Evolutionary conservation across 352 stramenopile species (phyloP).

Genomic region (Pythium aquatile): DNA sequence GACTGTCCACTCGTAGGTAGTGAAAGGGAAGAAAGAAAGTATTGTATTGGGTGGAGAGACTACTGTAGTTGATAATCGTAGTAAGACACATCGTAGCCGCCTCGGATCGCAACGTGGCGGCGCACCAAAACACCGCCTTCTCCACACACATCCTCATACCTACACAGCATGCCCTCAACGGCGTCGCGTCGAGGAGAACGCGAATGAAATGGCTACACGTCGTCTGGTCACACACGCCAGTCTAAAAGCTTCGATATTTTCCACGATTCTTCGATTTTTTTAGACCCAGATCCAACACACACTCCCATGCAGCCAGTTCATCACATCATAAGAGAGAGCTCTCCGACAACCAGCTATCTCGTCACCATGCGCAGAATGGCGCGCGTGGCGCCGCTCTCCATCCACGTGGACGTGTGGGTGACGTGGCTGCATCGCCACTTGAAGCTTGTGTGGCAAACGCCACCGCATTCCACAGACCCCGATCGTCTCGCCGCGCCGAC

Average conservation of each 20-base stretch:
- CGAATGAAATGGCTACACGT: constrained; percentile 1
- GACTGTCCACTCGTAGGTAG: constrained; percentile 26
- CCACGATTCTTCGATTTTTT: not conserved
- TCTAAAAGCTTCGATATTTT: constrained; percentile 12
- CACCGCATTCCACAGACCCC: not conserved
- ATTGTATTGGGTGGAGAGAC: constrained; percentile 16
- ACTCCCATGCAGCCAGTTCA: not conserved
- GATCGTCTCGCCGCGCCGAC: not conserved
- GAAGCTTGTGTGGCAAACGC: not conserved
- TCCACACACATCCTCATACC: no score
- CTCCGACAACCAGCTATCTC: no score
- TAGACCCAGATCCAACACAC: not conserved
- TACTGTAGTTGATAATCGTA: constrained; percentile 17
- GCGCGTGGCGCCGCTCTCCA: not conserved
- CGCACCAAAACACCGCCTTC: no score
- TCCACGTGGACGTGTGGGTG: not conserved
- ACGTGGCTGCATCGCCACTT: not conserved
- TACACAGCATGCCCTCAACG: no score
- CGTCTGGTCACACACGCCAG: not conserved
- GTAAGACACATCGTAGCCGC: not conserved
- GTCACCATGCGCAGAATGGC: not conserved
- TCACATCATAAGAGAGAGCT: no score
- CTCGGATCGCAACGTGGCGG: not conserved
- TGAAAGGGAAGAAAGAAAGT: not conserved
- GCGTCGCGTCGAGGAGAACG: not conserved